Percentiles rank a stretch among this genome's conserved stretches.
These are phyloP conservation scores for Cymbopogon citratus DNA, from an alignment of 176 grass and related monocot genomes.

Conservation along the genomic window DNA sequence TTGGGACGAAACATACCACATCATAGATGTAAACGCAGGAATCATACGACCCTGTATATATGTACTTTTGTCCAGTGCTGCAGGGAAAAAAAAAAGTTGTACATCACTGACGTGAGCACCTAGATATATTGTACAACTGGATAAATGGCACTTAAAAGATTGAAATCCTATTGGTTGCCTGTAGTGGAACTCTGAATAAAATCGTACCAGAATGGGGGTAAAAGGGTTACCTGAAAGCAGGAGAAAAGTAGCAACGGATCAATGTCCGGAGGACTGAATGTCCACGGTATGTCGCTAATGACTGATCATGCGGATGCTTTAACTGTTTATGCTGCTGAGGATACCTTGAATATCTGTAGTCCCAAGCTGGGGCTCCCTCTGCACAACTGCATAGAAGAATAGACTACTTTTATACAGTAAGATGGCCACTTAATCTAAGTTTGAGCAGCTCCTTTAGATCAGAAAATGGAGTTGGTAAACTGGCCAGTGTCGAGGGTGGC, in stretches of 20 bases:
- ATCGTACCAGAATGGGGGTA: not conserved
- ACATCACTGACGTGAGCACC: constrained; percentile 12
- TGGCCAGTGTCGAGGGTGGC: not conserved
- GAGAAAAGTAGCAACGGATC: constrained; percentile 86
- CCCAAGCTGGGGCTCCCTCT: constrained; percentile 41
- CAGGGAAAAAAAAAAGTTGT: constrained; percentile 25
- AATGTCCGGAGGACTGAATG: constrained; percentile 83
- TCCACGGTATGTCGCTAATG: constrained; percentile 74
- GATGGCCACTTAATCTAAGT: not conserved
- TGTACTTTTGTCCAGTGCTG: constrained; percentile 79
- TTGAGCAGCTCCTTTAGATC: not conserved
- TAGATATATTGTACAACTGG: not conserved
- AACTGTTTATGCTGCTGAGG: constrained; percentile 47
- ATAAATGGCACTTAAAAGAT: constrained; percentile 1
- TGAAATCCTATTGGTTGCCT: not conserved
- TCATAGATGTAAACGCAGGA: constrained; percentile 67
- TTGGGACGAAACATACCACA: constrained; percentile 37
- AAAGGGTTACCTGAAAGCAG: constrained; percentile 44
- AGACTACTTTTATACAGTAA: not conserved
- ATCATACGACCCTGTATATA: constrained; percentile 88
- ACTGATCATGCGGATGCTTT: constrained; percentile 73
- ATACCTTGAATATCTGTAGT: constrained; percentile 70
- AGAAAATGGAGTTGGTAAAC: not conserved
- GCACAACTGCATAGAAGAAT: constrained; percentile 35
- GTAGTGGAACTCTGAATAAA: not conserved